These are phyloP conservation scores for Fusarium siculi DNA, from an alignment of 2,329 filamentous ascomycete genomes.

Conservation along the genomic window DNA sequence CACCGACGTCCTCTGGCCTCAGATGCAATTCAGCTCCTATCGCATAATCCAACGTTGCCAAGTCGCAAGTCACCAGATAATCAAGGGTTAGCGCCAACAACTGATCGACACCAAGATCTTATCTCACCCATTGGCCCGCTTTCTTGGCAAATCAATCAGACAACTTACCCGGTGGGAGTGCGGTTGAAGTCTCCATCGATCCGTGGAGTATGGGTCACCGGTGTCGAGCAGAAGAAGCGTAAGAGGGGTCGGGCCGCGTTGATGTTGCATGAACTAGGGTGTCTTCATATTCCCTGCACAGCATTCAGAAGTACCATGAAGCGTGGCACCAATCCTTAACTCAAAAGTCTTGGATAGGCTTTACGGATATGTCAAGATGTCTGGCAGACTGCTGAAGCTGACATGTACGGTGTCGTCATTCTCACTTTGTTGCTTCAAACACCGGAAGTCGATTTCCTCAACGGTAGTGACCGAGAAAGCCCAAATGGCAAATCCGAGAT, in stretches of 20 bases:
- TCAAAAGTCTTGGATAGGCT: neutral
- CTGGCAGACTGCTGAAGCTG: constrained; percentile 17
- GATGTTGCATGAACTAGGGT: constrained; percentile 28
- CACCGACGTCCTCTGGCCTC: constrained; percentile 27
- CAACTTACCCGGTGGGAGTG: constrained; percentile 9
- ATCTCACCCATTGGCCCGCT: constrained; percentile 23
- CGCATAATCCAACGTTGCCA: constrained; percentile 7
- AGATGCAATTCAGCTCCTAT: constrained; percentile 6
- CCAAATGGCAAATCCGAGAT: constrained; percentile 33
- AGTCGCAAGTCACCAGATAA: constrained; percentile 3
- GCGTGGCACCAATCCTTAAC: constrained; percentile 25
- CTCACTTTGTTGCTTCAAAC: constrained; percentile 1
- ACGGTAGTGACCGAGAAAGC: constrained; percentile 28
- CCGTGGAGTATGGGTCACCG: constrained; percentile 5
- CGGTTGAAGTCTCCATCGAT: neutral
- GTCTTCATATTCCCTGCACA: constrained; percentile 2
- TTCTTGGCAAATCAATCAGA: constrained; percentile 6
- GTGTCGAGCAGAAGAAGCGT: constrained; percentile 14
- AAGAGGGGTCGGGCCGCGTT: constrained; percentile 25
- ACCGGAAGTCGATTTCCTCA: neutral
- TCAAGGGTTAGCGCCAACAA: constrained; percentile 36
- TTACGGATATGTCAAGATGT: constrained; percentile 9
- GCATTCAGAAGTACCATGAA: constrained; percentile 7
- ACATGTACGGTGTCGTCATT: constrained; percentile 35
- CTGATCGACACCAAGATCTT: constrained; percentile 23